These are phyloP conservation scores for Hanseniaspora nectarophila DNA, from an alignment of 805 yeast species.

Conservation along the genomic window DNA sequence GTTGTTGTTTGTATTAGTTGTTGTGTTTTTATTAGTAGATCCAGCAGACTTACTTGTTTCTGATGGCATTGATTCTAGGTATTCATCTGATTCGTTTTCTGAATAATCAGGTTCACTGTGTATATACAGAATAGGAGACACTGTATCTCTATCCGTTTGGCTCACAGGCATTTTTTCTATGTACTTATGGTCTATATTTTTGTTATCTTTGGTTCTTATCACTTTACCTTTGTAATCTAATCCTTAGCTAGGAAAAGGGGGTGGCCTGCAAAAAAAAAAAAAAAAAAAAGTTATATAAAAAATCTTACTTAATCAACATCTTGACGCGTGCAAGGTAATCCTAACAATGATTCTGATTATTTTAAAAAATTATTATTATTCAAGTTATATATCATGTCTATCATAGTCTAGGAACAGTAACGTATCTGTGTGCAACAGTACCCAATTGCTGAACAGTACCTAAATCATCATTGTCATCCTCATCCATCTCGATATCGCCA, in stretches of 20 bases:
- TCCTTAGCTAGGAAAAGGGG: too few species aligned
- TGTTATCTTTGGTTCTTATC: neutral
- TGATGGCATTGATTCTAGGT: neutral
- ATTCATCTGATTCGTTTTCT: neutral
- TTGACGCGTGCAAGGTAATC: neutral
- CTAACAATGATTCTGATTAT: too few species aligned
- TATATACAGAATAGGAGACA: neutral
- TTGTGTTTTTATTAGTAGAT: neutral
- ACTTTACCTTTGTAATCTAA: too few species aligned
- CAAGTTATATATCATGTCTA: neutral
- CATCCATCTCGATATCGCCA: conserved; percentile 30
- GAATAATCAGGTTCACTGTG: conserved; percentile 14
- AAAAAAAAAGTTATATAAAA: too few species aligned
- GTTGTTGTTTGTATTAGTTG: neutral
- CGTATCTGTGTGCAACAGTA: conserved; percentile 10
- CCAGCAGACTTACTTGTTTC: neutral
- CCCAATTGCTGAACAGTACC: conserved; percentile 13
- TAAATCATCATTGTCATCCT: conserved; percentile 21
- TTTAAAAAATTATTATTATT: too few species aligned
- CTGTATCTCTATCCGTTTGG: neutral
- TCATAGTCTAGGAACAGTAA: conserved; percentile 13
- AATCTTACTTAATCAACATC: too few species aligned
- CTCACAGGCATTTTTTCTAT: neutral
- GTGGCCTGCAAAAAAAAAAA: too few species aligned
- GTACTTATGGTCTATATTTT: neutral